Percentiles rank a stretch among this genome's conserved stretches.
Conservation (phyloP, 192 early-diverging fungal genomes). For the Linnemannia zychae region DNA sequence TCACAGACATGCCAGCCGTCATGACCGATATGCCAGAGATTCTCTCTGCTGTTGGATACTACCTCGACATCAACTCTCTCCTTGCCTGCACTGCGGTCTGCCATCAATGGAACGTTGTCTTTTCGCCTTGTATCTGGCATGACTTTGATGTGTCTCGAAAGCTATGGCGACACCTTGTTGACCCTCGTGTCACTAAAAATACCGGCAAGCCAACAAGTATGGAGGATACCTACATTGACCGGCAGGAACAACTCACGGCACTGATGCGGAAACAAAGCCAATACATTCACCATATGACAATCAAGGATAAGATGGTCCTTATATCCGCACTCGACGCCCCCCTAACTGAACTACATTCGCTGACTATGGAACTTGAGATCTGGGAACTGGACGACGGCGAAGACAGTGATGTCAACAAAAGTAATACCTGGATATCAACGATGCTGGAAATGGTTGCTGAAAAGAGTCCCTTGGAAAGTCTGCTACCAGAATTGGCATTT, state of each 20-base stretch:
- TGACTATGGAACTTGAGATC: not conserved
- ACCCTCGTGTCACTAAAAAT: not conserved
- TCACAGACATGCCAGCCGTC: not conserved
- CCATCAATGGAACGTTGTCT: not conserved
- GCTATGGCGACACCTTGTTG: not conserved
- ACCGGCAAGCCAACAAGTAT: no score
- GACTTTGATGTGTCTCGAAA: not conserved
- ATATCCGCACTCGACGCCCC: not conserved
- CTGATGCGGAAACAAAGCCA: not conserved
- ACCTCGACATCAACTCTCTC: not conserved
- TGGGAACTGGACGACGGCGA: not conserved
- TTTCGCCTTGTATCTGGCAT: not conserved
- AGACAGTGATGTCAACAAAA: not conserved
- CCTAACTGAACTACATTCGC: not conserved
- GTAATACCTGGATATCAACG: not conserved
- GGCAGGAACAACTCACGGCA: not conserved
- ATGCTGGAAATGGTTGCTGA: not conserved
- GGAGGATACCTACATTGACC: not conserved
- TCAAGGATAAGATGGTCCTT: slow-evolving; percentile 2
- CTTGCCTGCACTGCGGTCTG: not conserved
- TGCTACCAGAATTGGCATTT: not conserved
- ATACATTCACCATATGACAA: not conserved
- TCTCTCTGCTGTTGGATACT: not conserved
- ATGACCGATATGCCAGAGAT: not conserved
- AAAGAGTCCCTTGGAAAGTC: not conserved